phyloP scores from a whole-genome alignment of 2,329 filamentous ascomycete species.

The Pestalotiopsis sp. region DNA sequence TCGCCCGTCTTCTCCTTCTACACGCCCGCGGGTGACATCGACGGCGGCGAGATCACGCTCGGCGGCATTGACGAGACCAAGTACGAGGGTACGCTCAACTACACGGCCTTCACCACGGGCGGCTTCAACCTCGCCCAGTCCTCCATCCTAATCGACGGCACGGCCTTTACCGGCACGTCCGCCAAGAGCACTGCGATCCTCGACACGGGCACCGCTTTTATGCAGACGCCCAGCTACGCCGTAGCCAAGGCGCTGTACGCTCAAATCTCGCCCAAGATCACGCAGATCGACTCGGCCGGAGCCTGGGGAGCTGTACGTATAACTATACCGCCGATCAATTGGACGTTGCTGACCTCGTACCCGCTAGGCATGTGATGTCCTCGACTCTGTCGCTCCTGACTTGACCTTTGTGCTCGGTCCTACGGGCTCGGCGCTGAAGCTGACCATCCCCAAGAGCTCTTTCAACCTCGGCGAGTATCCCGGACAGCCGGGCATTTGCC shows the following conservation, averaged over 20 bases:
- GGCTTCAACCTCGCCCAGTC: slow-evolving; percentile 24
- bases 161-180: slow-evolving; percentile 1
- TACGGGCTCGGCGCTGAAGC: slow-evolving; percentile 22
- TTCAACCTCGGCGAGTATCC: slow-evolving; percentile 38
- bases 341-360: not conserved
- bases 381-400: slow-evolving; percentile 30
- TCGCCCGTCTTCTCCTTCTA: slow-evolving; percentile 33
- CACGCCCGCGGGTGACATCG: slow-evolving; percentile 22
- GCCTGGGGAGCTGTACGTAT: slow-evolving; percentile 33
- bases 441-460: slow-evolving; percentile 30
- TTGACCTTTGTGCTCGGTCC: slow-evolving; percentile 34
- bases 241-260: slow-evolving; percentile 33
- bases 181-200: slow-evolving; percentile 27
- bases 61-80: slow-evolving; percentile 34
- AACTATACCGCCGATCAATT: not conserved
- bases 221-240: slow-evolving; percentile 31
- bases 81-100: slow-evolving; percentile 30
- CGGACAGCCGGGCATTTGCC: slow-evolving; percentile 30
- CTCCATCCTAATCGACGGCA: slow-evolving; percentile 16
- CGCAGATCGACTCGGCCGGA: slow-evolving; percentile 31
- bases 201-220: slow-evolving; percentile 35
- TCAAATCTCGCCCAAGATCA: slow-evolving; percentile 32
- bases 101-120: slow-evolving; percentile 17
- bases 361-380: slow-evolving; percentile 24
- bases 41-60: slow-evolving; percentile 33